Evolutionary conservation across 2,329 filamentous ascomycete genomes (phyloP).

Genomic region (Fusarium scirpi): DNA sequence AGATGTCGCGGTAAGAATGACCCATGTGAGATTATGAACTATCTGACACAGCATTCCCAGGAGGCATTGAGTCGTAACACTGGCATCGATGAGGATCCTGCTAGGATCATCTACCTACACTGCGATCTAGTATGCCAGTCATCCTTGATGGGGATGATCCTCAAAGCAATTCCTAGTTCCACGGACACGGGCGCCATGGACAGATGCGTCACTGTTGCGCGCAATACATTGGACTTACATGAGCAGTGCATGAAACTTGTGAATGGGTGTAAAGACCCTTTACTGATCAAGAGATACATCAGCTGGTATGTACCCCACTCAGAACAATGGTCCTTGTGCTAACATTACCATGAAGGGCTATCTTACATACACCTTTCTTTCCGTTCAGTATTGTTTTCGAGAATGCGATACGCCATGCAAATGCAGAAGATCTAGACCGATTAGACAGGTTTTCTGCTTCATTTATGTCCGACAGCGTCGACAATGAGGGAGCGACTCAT

Average conservation of each 20-base stretch:
- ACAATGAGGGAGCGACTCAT: slow-evolving; percentile 44
- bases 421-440: slow-evolving; percentile 19
- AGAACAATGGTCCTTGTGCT: not conserved
- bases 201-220: slow-evolving; percentile 50
- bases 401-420: slow-evolving; percentile 43
- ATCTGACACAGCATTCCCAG: slow-evolving; percentile 14
- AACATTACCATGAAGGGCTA: slow-evolving; percentile 45
- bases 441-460: slow-evolving; percentile 51
- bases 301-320: slow-evolving; percentile 48
- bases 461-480: slow-evolving; percentile 34
- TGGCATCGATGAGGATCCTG: slow-evolving; percentile 27
- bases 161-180: slow-evolving; percentile 43
- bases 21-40: accelerated
- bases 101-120: slow-evolving; percentile 49
- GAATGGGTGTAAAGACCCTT: slow-evolving; percentile 42
- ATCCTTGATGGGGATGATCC: slow-evolving; percentile 51
- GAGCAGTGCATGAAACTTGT: slow-evolving; percentile 49
- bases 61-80: not conserved
- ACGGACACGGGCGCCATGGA: slow-evolving; percentile 8
- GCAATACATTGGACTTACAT: slow-evolving; percentile 51
- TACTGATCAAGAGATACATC: slow-evolving; percentile 52
- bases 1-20: slow-evolving; percentile 20
- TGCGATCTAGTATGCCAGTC: slow-evolving; percentile 52
- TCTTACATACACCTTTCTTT: slow-evolving; percentile 53
- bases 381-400: slow-evolving; percentile 55